Base-by-base conservation (phyloP, 495 filamentous ascomycete genomes). In the Tuber aestivum region DNA sequence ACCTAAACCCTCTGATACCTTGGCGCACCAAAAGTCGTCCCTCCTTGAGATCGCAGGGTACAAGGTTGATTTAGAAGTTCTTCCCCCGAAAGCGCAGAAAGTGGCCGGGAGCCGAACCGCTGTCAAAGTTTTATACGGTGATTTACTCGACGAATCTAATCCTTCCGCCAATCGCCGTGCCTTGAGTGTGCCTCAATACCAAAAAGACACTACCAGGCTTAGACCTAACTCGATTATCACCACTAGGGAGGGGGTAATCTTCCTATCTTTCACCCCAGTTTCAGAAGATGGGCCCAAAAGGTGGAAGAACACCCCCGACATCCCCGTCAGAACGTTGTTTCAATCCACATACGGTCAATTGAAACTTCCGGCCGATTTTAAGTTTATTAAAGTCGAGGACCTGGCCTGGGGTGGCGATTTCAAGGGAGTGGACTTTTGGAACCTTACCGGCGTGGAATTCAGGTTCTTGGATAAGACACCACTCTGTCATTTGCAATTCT, bases 401-500 rank as follows among this genome's bases (percentile, higher is more conserved):
- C 73, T 75, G 23, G 32, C 73, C 1, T 75, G 73, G 75, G 76
- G 75, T 4, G 73, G 45, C 3, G 65, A 7, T 16, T 78, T 78
- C 70, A 21, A 72, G 45, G 73, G 74, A 9, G 14, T 65, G 2
- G 73, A 78, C 6, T 76, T 81, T 65, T 77, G 72, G 48, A 80
- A 81, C 42, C 65, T 81, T 45, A 69, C 79, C 18, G 79, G 78
- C 9, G 75, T 80, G 72, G 23, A 76, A 9, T 78, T 81, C 27
- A 75, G 78, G 27, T 78, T 81, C 40, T 37, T 75, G 23, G 73
- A 79, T 32, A 70, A 76, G 32, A 77, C 76, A 37, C 44, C 44
- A 23, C 77, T 80, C 20, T 70, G 68, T 20, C 78, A 79, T 48
- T 21, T 80, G 77, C 77, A 79, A 65, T 80, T 80, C 50, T 80